Percentiles rank a stretch among this genome's conserved stretches.
Evolutionary conservation across 768 basidiomycete genomes (phyloP).

Genomic region (Amylocystis lapponica): DNA sequence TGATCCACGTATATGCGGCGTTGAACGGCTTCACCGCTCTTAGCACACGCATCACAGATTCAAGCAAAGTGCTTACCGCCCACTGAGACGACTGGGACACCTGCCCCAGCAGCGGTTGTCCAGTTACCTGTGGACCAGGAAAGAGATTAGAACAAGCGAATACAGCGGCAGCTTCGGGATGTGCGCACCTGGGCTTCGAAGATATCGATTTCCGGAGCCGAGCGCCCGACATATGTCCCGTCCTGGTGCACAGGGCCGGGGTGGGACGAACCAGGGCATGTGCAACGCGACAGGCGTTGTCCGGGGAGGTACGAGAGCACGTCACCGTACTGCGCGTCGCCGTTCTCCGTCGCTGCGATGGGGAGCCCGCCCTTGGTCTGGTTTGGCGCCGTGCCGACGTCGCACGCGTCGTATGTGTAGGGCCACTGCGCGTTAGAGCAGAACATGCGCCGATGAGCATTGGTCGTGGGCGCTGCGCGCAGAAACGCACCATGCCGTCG

Average conservation of each 20-base stretch:
- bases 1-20: conserved; percentile 62
- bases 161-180: conserved; percentile 38
- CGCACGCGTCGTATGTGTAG: conserved; percentile 80
- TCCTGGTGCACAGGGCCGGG: conserved; percentile 75
- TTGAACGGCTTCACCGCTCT: conserved; percentile 61
- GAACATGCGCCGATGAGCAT: neutral
- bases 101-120: conserved; percentile 48
- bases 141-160: no score
- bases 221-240: conserved; percentile 72
- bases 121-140: conserved; percentile 22
- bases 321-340: conserved; percentile 41
- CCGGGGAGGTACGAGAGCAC: conserved; percentile 67
- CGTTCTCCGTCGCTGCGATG: conserved; percentile 50
- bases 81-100: conserved; percentile 88
- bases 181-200: conserved; percentile 71
- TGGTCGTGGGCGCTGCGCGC: neutral
- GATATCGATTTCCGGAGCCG: conserved; percentile 88
- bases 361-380: conserved; percentile 74
- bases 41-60: neutral
- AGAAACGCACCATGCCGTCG: conserved; percentile 64
- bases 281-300: conserved; percentile 84
- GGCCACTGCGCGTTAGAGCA: conserved; percentile 51
- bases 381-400: conserved; percentile 50
- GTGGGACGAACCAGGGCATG: conserved; percentile 75
- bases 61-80: conserved; percentile 45